Evolutionary conservation across 2,329 filamentous ascomycete genomes (phyloP).

Genomic region (Hypoxylon rubiginosum): DNA sequence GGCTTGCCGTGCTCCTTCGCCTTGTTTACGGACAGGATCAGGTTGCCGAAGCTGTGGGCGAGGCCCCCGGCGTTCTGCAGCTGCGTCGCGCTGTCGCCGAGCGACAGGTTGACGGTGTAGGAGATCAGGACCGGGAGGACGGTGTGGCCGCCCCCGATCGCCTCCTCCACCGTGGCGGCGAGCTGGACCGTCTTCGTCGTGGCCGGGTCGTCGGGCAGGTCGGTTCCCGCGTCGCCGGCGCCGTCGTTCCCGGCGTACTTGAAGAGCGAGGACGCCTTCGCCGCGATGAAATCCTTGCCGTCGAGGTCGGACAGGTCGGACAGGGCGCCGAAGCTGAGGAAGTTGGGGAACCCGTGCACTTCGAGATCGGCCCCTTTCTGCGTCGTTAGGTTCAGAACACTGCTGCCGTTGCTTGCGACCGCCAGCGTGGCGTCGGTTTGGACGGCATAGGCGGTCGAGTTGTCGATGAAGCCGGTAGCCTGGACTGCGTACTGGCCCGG

Average conservation of each 20-base stretch:
- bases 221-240: background rate
- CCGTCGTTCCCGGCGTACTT: conserved; percentile 20
- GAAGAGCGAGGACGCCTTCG: conserved; percentile 11
- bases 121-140: conserved; percentile 17
- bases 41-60: conserved; percentile 14
- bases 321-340: conserved; percentile 13
- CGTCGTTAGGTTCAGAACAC: background rate
- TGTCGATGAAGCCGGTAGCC: conserved; percentile 9
- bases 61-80: conserved; percentile 2
- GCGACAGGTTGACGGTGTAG: conserved; percentile 20
- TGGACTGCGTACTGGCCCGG: conserved; percentile 11
- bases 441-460: conserved; percentile 8
- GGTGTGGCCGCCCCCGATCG: background rate
- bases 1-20: background rate
- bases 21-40: conserved; percentile 8
- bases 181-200: conserved; percentile 12
- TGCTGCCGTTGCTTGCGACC: conserved; percentile 5
- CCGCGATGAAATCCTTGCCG: conserved; percentile 11
- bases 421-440: background rate
- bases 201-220: conserved; percentile 6
- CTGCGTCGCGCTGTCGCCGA: background rate
- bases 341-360: conserved; percentile 6
- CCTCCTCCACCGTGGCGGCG: background rate
- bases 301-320: conserved; percentile 7
- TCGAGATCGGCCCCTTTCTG: conserved; percentile 7